phyloP scores from a whole-genome alignment of 805 yeast species.

The Candida odintsovae region DNA sequence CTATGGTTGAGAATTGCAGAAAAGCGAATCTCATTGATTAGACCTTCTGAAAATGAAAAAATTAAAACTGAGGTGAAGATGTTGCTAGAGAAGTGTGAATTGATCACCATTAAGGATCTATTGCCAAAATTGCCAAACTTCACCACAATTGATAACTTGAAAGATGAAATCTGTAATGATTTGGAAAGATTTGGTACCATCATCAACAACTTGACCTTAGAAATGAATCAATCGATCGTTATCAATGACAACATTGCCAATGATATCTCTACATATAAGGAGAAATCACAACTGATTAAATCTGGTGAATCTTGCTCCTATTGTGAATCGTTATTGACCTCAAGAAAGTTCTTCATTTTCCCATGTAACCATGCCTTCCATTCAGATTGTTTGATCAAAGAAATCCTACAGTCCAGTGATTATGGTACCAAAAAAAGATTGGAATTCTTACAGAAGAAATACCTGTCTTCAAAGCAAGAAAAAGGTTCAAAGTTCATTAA shows the following conservation, averaged over 20 bases:
- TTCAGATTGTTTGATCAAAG: conserved; percentile 73
- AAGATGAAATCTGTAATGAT: conserved; percentile 77
- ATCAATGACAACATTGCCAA: conserved; percentile 55
- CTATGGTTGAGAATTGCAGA: conserved; percentile 64
- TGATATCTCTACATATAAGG: conserved; percentile 48
- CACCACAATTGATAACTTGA: conserved; percentile 73
- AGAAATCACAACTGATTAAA: conserved; percentile 60
- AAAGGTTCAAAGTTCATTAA: conserved; percentile 24
- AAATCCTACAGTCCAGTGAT: conserved; percentile 56
- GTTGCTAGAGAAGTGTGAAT: conserved; percentile 38
- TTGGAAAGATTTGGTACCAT: conserved; percentile 64
- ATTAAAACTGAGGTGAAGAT: conserved; percentile 27
- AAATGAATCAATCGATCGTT: conserved; percentile 67
- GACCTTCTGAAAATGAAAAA: conserved; percentile 24
- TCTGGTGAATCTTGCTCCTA: conserved; percentile 79
- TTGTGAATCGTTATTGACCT: conserved; percentile 65
- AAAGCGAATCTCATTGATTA: conserved; percentile 22
- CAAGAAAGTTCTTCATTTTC: conserved; percentile 70
- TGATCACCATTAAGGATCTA: conserved; percentile 70
- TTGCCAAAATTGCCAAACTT: conserved; percentile 83
- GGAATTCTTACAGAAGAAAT: conserved; percentile 40
- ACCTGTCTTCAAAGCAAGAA: conserved; percentile 20
- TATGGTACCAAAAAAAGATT: conserved; percentile 60
- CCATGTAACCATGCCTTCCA: conserved; percentile 92
- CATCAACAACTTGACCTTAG: conserved; percentile 60